These are phyloP conservation scores for Pleurotus ostreatus DNA, from an alignment of 768 basidiomycete genomes.

Conservation along the genomic window DNA sequence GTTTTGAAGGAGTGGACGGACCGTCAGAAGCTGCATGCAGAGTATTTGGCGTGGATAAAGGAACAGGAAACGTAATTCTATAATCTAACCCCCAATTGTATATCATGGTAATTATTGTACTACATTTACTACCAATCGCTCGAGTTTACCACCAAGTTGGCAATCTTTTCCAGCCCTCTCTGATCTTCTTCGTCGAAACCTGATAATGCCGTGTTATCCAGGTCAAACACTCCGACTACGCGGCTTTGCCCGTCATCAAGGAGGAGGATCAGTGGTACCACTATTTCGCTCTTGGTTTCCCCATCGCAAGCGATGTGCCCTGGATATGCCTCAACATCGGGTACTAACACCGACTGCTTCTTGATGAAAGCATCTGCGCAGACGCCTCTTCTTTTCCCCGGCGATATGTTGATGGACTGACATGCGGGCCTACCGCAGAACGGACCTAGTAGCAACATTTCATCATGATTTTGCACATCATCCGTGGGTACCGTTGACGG, in stretches of 20 bases:
- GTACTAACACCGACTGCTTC: slow-evolving; percentile 58
- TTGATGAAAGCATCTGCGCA: slow-evolving; percentile 76
- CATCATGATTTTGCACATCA: slow-evolving; percentile 15
- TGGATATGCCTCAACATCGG: slow-evolving; percentile 75
- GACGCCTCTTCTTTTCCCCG: slow-evolving; percentile 66
- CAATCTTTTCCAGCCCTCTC: slow-evolving; percentile 72
- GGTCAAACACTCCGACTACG: slow-evolving; percentile 67
- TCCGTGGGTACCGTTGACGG: slow-evolving; percentile 12
- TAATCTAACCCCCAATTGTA: not conserved
- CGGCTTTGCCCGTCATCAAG: slow-evolving; percentile 23
- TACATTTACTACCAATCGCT: slow-evolving; percentile 66
- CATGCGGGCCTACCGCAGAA: slow-evolving; percentile 94
- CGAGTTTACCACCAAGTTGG: slow-evolving; percentile 52
- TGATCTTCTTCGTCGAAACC: slow-evolving; percentile 80
- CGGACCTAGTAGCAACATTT: slow-evolving; percentile 66
- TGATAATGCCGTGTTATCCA: slow-evolving; percentile 71
- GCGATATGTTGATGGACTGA: slow-evolving; percentile 63
- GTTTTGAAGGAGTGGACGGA: slow-evolving; percentile 63
- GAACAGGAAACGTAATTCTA: slow-evolving; percentile 15
- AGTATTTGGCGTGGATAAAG: slow-evolving; percentile 54
- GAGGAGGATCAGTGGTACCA: slow-evolving; percentile 62
- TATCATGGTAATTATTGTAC: not conserved
- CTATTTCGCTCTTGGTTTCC: slow-evolving; percentile 87
- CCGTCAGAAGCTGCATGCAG: slow-evolving; percentile 80
- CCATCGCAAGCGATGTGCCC: slow-evolving; percentile 96